Conservation (phyloP, 139 green algal genomes). For the Spirogloea muscicola region DNA sequence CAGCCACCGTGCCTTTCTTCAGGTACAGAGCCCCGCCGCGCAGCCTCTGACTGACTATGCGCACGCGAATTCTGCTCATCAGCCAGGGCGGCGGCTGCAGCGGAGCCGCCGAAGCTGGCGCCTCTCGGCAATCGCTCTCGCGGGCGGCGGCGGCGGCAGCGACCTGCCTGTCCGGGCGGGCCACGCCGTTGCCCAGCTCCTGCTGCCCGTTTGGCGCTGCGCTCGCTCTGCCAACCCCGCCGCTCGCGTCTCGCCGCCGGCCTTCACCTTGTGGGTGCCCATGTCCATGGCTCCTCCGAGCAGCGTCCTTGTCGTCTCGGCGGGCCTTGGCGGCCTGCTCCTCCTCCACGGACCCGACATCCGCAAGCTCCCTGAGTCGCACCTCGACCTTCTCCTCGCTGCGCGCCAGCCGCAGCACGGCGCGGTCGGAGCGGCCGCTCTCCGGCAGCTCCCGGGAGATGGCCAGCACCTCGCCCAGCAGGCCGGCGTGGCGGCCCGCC, state of each 20-base stretch:
- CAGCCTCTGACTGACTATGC: slow-evolving; percentile 51
- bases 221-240: neutral
- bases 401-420: slow-evolving; percentile 35
- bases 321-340: no score
- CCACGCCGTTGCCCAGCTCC: neutral
- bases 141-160: neutral
- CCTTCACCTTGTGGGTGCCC: neutral
- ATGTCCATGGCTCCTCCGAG: neutral
- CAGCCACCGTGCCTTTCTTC: slow-evolving; percentile 52
- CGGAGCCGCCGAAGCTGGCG: neutral
- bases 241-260: neutral
- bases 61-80: slow-evolving; percentile 41
- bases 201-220: neutral
- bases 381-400: slow-evolving; percentile 47
- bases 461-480: slow-evolving; percentile 33
- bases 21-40: slow-evolving; percentile 46
- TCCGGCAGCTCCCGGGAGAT: slow-evolving; percentile 1
- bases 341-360: slow-evolving; percentile 41
- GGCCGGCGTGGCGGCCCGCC: slow-evolving; percentile 42
- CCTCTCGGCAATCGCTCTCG: neutral
- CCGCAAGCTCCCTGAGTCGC: slow-evolving; percentile 34
- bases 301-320: slow-evolving; percentile 13
- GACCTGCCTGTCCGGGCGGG: neutral
- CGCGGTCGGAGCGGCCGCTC: slow-evolving; percentile 31
- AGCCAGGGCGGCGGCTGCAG: slow-evolving; percentile 45